Evolutionary conservation across 2,329 filamentous ascomycete species (phyloP).

Genomic region (Alternaria novae-zelandiae): DNA sequence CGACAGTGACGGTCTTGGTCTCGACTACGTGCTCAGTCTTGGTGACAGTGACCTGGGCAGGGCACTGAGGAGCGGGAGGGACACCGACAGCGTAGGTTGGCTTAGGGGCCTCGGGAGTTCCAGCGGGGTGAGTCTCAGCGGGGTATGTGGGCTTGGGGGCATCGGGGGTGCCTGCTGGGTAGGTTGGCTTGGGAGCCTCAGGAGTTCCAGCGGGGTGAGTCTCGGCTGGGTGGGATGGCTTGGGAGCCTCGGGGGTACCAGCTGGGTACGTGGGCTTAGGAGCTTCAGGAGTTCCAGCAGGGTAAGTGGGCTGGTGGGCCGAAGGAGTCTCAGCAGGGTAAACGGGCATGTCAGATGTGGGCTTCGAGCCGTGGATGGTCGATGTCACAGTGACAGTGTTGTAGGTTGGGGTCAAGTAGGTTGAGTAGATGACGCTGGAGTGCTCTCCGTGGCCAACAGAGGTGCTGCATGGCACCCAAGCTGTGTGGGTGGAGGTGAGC

Average conservation of each 20-base stretch:
- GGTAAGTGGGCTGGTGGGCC: neutral
- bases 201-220: neutral
- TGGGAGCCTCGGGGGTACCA: neutral
- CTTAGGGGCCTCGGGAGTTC: constrained; percentile 5
- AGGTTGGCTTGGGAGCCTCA: neutral
- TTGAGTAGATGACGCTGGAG: constrained; percentile 43
- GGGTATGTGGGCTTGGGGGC: constrained; percentile 1
- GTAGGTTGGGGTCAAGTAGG: constrained; percentile 48
- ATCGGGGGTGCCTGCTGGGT: constrained; percentile 1
- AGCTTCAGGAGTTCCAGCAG: neutral
- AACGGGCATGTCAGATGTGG: constrained; percentile 11
- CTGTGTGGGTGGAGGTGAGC: constrained; percentile 38
- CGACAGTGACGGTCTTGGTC: constrained; percentile 37
- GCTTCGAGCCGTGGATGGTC: constrained; percentile 31
- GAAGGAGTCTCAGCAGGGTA: constrained; percentile 1
- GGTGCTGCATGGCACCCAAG: constrained; percentile 48
- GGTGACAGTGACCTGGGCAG: constrained; percentile 36
- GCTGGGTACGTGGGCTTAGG: neutral
- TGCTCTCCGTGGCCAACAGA: constrained; percentile 40
- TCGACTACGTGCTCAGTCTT: constrained; percentile 24
- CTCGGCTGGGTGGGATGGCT: neutral
- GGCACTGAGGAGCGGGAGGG: constrained; percentile 26
- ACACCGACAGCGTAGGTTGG: constrained; percentile 11
- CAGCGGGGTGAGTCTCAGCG: constrained; percentile 11
- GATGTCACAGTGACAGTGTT: constrained; percentile 38